Conservation (phyloP, 2,329 filamentous ascomycete species). For the Pseudopithomyces chartarum region DNA sequence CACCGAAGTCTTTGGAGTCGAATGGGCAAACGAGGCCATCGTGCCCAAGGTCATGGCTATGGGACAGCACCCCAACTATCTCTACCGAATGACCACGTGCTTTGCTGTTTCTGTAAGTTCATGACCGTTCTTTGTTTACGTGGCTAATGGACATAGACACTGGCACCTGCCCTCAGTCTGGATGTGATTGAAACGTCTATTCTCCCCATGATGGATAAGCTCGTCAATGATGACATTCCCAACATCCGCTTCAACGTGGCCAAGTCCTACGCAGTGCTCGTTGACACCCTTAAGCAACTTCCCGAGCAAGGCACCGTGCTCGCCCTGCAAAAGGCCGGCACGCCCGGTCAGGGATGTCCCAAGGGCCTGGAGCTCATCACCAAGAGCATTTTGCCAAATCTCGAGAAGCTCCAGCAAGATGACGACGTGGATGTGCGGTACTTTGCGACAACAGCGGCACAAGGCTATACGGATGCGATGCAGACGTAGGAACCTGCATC, state of each 20-base stretch:
- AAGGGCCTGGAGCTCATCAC: slow-evolving; percentile 80
- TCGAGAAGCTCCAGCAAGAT: slow-evolving; percentile 95
- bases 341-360: slow-evolving; percentile 64
- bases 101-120: slow-evolving; percentile 92
- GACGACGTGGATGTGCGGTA: slow-evolving; percentile 98
- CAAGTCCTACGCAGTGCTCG: slow-evolving; percentile 91
- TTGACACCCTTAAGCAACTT: slow-evolving; percentile 88
- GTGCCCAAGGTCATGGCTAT: slow-evolving; percentile 99
- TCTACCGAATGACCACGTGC: slow-evolving; percentile 99
- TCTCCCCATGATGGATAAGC: slow-evolving; percentile 92
- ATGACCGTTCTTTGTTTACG: neutral
- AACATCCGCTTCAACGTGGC: slow-evolving; percentile 99
- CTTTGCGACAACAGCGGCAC: slow-evolving; percentile 90
- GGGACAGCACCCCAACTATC: slow-evolving; percentile 97
- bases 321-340: slow-evolving; percentile 79
- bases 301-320: slow-evolving; percentile 87
- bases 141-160: slow-evolving; percentile 66
- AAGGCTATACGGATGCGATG: slow-evolving; percentile 50
- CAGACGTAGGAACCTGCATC: slow-evolving; percentile 36
- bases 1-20: slow-evolving; percentile 96
- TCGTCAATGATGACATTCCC: slow-evolving; percentile 91
- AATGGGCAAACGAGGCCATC: slow-evolving; percentile 96
- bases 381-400: slow-evolving; percentile 82
- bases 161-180: slow-evolving; percentile 89
- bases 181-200: slow-evolving; percentile 93